phyloP scores from a whole-genome alignment of 1,284 basidiomycete species.

The Rhodotorula sp. region DNA sequence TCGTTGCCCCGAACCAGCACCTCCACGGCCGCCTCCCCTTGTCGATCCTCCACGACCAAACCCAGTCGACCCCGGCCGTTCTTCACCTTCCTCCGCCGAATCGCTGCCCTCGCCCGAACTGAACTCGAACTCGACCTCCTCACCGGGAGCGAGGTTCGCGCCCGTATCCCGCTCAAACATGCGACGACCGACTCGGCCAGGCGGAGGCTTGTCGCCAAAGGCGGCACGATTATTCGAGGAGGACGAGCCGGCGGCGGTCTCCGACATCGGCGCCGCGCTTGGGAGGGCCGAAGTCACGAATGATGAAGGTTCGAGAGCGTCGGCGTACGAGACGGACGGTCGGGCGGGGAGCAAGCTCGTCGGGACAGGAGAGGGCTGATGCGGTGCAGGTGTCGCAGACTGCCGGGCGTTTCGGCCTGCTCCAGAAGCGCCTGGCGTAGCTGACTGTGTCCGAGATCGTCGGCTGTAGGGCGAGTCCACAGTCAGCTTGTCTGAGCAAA shows the following conservation, averaged over 20 bases:
- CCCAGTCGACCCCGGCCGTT: not conserved
- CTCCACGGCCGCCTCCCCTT: slow-evolving; percentile 9
- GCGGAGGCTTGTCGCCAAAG: slow-evolving; percentile 33
- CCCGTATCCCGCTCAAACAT: slow-evolving; percentile 41
- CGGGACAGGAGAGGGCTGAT: slow-evolving; percentile 5
- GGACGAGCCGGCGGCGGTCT: slow-evolving; percentile 1
- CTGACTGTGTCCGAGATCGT: slow-evolving; percentile 15
- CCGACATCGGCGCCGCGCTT: slow-evolving; percentile 7
- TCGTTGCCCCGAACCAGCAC: not conserved
- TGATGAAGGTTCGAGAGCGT: slow-evolving; percentile 10
- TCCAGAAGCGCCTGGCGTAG: slow-evolving; percentile 21
- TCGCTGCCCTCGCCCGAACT: slow-evolving; percentile 26
- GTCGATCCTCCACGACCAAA: not conserved
- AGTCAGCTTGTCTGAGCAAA: slow-evolving; percentile 5
- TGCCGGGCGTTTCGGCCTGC: slow-evolving; percentile 2
- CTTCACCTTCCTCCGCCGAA: slow-evolving; percentile 2
- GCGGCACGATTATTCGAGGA: not conserved
- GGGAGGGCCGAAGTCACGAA: slow-evolving; percentile 6
- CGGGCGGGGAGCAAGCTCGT: slow-evolving; percentile 25
- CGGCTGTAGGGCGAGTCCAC: not conserved
- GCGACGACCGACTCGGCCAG: slow-evolving; percentile 22
- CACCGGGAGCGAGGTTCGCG: slow-evolving; percentile 14
- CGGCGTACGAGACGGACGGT: slow-evolving; percentile 32
- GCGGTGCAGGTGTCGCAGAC: not conserved
- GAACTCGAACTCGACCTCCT: slow-evolving; percentile 41